Percentiles rank a stretch among this genome's conserved stretches.
Conservation (phyloP, 495 filamentous ascomycete species). For the Aspergillus funiculosus region DNA sequence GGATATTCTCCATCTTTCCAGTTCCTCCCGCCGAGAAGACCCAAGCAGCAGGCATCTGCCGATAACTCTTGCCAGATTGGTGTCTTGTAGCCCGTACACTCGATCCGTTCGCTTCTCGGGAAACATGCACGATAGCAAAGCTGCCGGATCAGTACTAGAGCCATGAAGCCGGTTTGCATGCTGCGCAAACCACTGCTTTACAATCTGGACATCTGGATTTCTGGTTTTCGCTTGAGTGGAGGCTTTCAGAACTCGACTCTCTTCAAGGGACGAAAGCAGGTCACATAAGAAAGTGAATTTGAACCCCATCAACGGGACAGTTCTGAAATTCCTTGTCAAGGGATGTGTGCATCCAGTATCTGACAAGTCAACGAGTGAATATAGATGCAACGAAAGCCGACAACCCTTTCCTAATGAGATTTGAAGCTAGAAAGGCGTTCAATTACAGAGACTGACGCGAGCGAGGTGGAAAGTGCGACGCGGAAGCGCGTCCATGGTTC, state of each 20-base stretch:
- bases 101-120: constrained; percentile 70
- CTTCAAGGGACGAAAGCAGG: constrained; percentile 51
- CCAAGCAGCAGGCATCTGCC: constrained; percentile 59
- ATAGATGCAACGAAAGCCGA: too few relatives aligned
- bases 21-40: constrained; percentile 48
- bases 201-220: constrained; percentile 30
- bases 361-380: neutral
- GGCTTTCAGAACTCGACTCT: constrained; percentile 36
- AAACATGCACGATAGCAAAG: constrained; percentile 65
- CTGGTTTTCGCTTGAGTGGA: constrained; percentile 28
- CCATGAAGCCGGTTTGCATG: constrained; percentile 49
- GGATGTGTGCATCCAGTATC: neutral
- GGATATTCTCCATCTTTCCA: constrained; percentile 54
- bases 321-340: neutral
- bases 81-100: constrained; percentile 61
- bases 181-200: constrained; percentile 55
- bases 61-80: constrained; percentile 55
- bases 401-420: too few relatives aligned
- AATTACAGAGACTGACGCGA: neutral
- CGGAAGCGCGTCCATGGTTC: constrained; percentile 30
- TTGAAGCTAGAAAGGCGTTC: too few relatives aligned
- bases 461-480: constrained; percentile 5
- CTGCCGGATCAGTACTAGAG: constrained; percentile 46
- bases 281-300: constrained; percentile 56
- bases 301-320: constrained; percentile 56